Evolutionary conservation across 192 early-diverging fungal species (phyloP).

Genomic region (Chytriomyces sp.): DNA sequence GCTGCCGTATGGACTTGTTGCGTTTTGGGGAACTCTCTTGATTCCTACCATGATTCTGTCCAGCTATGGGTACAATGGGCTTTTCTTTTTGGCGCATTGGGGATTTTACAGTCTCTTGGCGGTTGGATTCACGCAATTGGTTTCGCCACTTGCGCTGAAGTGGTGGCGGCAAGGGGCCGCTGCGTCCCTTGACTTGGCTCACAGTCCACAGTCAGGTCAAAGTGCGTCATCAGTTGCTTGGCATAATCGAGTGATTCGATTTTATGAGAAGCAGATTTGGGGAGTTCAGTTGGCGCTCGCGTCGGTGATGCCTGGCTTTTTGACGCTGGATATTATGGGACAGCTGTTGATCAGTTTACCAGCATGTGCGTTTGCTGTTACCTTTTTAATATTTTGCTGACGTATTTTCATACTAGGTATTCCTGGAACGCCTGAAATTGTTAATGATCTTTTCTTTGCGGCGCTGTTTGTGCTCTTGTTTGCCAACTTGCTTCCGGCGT

Average conservation of each 20-base stretch:
- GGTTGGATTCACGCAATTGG: conserved; percentile 32
- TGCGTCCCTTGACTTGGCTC: background rate
- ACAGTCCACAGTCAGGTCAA: background rate
- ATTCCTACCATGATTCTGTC: conserved; percentile 10
- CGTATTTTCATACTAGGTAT: no score
- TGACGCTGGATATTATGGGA: conserved; percentile 34
- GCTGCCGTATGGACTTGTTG: conserved; percentile 42
- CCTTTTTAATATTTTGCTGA: no score
- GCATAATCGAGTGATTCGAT: conserved; percentile 17
- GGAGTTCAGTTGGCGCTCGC: conserved; percentile 21
- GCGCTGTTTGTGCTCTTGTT: conserved; percentile 25
- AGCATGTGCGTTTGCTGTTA: conserved; percentile 35
- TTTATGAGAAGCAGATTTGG: conserved; percentile 39
- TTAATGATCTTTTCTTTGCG: conserved; percentile 41
- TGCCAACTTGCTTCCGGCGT: conserved; percentile 41
- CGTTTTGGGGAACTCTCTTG: conserved; percentile 37
- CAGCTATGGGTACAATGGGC: conserved; percentile 1
- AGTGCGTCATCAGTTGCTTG: conserved; percentile 10
- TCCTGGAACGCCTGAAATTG: conserved; percentile 30
- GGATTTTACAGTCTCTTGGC: conserved; percentile 41
- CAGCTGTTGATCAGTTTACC: conserved; percentile 18
- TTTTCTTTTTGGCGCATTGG: conserved; percentile 40
- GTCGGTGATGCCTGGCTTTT: conserved; percentile 16
- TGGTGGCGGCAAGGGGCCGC: conserved; percentile 21
- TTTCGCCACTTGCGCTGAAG: conserved; percentile 21